Conservation (phyloP, 2,329 filamentous ascomycete genomes). For the Fusarium devonianum region DNA sequence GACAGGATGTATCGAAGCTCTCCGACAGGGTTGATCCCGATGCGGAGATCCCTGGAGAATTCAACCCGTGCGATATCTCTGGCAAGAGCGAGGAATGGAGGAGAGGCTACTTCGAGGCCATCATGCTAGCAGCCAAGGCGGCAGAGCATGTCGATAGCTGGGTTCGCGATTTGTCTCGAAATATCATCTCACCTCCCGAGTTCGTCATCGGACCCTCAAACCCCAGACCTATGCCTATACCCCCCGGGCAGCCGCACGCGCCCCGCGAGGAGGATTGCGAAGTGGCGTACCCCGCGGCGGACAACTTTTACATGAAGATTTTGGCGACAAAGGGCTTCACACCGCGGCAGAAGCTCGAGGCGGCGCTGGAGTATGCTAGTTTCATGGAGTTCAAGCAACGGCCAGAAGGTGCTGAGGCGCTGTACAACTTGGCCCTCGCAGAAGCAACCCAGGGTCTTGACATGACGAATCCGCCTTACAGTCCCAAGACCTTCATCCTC, state of each 20-base stretch:
- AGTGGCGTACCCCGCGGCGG: constrained; percentile 71
- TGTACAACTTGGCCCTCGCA: constrained; percentile 79
- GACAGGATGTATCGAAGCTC: constrained; percentile 67
- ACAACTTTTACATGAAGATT: constrained; percentile 82
- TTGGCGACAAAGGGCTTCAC: constrained; percentile 82
- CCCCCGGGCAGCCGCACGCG: constrained; percentile 66
- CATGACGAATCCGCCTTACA: constrained; percentile 53
- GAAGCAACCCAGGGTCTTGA: constrained; percentile 69
- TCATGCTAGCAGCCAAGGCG: constrained; percentile 78
- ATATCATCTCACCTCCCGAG: constrained; percentile 73
- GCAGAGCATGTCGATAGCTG: constrained; percentile 85
- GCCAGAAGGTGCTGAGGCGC: constrained; percentile 69
- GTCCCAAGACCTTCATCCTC: constrained; percentile 70
- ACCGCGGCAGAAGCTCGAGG: constrained; percentile 79
- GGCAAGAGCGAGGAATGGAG: constrained; percentile 84
- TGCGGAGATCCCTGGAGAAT: constrained; percentile 72
- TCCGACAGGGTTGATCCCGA: constrained; percentile 66
- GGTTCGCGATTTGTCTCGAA: constrained; percentile 72
- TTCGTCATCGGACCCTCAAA: constrained; percentile 85
- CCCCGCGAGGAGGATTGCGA: constrained; percentile 80
- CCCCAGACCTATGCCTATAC: constrained; percentile 76
- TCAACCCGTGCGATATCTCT: constrained; percentile 72
- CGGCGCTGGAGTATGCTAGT: constrained; percentile 81
- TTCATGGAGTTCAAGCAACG: constrained; percentile 82
- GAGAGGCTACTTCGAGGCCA: constrained; percentile 81